Percentiles rank a stretch among this genome's conserved stretches.
These are phyloP conservation scores for Fusarium sp. DNA, from an alignment of 2,329 filamentous ascomycete species.

Conservation along the genomic window DNA sequence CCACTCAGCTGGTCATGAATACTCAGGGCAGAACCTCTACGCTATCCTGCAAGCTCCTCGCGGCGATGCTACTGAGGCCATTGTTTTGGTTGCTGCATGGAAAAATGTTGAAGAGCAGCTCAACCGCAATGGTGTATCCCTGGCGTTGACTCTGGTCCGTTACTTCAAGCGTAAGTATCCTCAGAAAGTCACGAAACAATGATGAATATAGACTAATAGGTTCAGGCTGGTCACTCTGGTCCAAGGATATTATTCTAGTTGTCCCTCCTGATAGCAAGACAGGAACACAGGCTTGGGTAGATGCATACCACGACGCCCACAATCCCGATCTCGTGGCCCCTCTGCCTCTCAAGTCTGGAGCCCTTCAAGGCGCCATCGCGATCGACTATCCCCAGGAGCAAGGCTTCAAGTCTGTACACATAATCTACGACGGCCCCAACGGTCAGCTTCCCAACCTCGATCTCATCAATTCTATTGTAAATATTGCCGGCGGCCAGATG, in stretches of 20 bases:
- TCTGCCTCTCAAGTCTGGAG: conserved; percentile 90
- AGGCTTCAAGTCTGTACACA: conserved; percentile 87
- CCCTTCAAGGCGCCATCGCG: conserved; percentile 92
- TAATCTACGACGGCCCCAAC: conserved; percentile 95
- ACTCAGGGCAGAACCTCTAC: conserved; percentile 90
- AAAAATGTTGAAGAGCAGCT: conserved; percentile 81
- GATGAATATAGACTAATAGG: conserved; percentile 34
- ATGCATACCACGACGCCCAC: conserved; percentile 95
- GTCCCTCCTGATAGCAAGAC: conserved; percentile 89
- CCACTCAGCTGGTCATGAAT: conserved; percentile 78
- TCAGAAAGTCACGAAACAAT: not conserved
- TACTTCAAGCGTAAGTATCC: conserved; percentile 84
- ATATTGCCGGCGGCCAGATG: conserved; percentile 92
- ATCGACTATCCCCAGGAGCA: conserved; percentile 91
- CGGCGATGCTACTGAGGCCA: conserved; percentile 96
- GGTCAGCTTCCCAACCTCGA: conserved; percentile 96
- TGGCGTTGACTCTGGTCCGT: conserved; percentile 87
- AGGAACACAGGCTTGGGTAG: conserved; percentile 95
- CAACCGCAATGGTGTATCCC: conserved; percentile 88
- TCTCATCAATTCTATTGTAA: conserved; percentile 92
- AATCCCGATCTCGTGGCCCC: conserved; percentile 77
- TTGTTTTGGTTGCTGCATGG: conserved; percentile 93
- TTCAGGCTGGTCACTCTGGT: conserved; percentile 93
- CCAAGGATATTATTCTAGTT: conserved; percentile 96
- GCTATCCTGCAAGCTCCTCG: conserved; percentile 92